Percentiles rank a stretch among this genome's conserved stretches.
Conservation (phyloP, 2,329 filamentous ascomycete species). For the Xylariaceae sp. region DNA sequence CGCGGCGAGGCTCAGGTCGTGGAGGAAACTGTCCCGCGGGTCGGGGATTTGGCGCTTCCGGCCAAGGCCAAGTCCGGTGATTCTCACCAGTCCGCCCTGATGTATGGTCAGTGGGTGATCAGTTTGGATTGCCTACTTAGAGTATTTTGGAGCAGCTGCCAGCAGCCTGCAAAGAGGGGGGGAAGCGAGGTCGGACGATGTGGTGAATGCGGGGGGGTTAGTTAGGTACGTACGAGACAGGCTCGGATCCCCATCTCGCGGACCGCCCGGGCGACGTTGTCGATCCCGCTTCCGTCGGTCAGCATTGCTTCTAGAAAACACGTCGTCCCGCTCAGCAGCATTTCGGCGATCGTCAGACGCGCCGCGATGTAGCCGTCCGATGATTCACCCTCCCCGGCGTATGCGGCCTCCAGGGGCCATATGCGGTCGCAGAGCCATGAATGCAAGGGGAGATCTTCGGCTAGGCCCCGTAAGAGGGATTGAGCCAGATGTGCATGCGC, state of each 20-base stretch:
- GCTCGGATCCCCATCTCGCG: conserved; percentile 14
- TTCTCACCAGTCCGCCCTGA: too few species aligned
- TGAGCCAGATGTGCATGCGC: conserved; percentile 55
- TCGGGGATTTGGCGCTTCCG: conserved; percentile 23
- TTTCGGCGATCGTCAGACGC: conserved; percentile 51
- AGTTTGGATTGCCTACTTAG: too few species aligned
- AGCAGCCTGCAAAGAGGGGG: too few species aligned
- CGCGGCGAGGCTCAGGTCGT: conserved; percentile 38
- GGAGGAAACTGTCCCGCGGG: conserved; percentile 41
- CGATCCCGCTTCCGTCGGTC: conserved; percentile 32
- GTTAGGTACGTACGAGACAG: conserved; percentile 23
- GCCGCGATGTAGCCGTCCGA: conserved; percentile 53
- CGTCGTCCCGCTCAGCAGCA: conserved; percentile 53
- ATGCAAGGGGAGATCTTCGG: conserved; percentile 53
- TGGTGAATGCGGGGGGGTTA: too few species aligned
- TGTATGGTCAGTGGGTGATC: too few species aligned
- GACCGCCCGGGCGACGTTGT: conserved; percentile 22
- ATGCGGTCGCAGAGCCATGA: conserved; percentile 45
- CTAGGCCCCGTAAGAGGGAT: conserved; percentile 43
- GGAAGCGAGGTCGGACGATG: too few species aligned
- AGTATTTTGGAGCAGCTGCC: too few species aligned
- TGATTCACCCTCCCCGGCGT: conserved; percentile 25
- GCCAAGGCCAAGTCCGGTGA: too few species aligned
- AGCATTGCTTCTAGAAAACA: conserved; percentile 57
- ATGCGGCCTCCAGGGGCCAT: conserved; percentile 42